Conservation (phyloP, 2,329 filamentous ascomycete genomes). For the Thielaviopsis punctulata region DNA sequence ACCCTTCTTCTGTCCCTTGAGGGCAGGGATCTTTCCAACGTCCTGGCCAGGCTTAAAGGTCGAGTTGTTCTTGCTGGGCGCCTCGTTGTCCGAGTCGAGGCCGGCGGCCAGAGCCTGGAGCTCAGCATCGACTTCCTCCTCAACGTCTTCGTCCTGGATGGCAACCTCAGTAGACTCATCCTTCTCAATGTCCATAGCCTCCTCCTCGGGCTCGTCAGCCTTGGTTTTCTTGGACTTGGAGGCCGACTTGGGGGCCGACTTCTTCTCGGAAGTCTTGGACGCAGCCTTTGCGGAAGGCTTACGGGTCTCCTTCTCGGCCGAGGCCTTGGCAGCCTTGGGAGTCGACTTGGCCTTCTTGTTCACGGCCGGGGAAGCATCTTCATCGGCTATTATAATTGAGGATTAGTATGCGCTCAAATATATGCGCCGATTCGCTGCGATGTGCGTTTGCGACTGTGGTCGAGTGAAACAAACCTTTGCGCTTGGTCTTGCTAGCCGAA, state of each 20-base stretch:
- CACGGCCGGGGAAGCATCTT: conserved; percentile 27
- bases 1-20: conserved; percentile 26
- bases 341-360: conserved; percentile 29
- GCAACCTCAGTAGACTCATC: conserved; percentile 17
- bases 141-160: conserved; percentile 20
- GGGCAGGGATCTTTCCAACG: conserved; percentile 33
- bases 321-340: conserved; percentile 19
- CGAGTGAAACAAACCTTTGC: conserved; percentile 20
- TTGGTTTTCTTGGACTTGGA: neutral
- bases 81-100: conserved; percentile 27
- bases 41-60: conserved; percentile 31
- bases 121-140: conserved; percentile 25
- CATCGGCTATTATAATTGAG: conserved; percentile 19
- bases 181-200: conserved; percentile 15
- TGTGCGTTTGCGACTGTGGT: neutral
- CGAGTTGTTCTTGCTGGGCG: conserved; percentile 19
- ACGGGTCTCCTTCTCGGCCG: conserved; percentile 16
- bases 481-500: conserved; percentile 16
- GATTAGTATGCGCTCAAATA: conserved; percentile 15
- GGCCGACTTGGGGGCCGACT: neutral
- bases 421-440: neutral
- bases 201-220: conserved; percentile 14
- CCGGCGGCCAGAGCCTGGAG: conserved; percentile 27
- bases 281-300: no score
- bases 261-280: conserved; percentile 21